Percentiles rank a stretch among this genome's conserved stretches.
Evolutionary conservation across 257 asterid species (phyloP).

Genomic region (Fraxinus anomala): DNA sequence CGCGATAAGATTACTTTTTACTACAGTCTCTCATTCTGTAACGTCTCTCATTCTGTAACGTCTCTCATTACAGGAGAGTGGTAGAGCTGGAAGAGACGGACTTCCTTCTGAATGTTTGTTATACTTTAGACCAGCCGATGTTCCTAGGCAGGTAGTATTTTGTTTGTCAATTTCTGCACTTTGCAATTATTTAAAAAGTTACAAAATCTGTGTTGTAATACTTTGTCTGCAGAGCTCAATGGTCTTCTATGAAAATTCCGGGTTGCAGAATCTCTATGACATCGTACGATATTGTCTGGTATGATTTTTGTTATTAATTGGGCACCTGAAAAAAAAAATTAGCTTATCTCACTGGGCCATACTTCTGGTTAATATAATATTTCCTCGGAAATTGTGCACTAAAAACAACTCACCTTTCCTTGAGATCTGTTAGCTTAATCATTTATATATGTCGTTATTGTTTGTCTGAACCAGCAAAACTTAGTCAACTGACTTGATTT

Average conservation of each 20-base stretch:
- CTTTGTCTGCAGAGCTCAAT: slow-evolving; percentile 83
- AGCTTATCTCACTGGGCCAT: not conserved
- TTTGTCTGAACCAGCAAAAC: not conserved
- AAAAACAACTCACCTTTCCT: slow-evolving; percentile 1
- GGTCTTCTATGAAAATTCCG: slow-evolving; percentile 95
- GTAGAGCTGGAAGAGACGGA: slow-evolving; percentile 99
- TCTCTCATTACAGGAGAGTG: slow-evolving; percentile 79
- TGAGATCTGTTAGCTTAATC: slow-evolving; percentile 15
- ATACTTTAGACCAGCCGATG: slow-evolving; percentile 92
- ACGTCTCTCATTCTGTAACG: slow-evolving; percentile 32
- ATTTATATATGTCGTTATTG: slow-evolving; percentile 3
- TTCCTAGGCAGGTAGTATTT: slow-evolving; percentile 78
- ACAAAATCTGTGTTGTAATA: slow-evolving; percentile 22
- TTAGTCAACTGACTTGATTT: not conserved
- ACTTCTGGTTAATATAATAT: slow-evolving; percentile 1
- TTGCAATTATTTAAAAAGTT: slow-evolving; percentile 18
- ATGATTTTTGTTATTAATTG: slow-evolving; percentile 30
- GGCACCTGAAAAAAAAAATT: not conserved
- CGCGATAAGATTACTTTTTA: slow-evolving; percentile 29
- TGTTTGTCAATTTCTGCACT: slow-evolving; percentile 15
- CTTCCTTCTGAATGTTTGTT: slow-evolving; percentile 97
- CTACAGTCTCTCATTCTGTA: slow-evolving; percentile 29
- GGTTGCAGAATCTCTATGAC: slow-evolving; percentile 89
- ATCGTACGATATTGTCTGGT: slow-evolving; percentile 89
- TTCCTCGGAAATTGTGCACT: slow-evolving; percentile 1